Conservation (phyloP, 768 basidiomycete genomes). For the Boletus rubropictus region DNA sequence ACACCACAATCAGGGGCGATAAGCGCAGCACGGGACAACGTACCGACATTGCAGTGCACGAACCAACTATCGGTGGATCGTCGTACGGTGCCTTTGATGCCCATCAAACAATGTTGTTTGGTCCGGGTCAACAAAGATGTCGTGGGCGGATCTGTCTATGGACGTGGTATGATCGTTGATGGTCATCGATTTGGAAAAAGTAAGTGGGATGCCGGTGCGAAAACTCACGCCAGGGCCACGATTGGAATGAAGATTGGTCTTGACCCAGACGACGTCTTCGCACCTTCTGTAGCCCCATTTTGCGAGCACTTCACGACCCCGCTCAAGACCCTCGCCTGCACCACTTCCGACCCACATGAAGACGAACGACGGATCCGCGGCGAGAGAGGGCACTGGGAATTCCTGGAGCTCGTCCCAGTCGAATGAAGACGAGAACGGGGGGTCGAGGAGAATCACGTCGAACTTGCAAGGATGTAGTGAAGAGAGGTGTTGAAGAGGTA, state of each 20-base stretch:
- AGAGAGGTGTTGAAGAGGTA: slow-evolving; percentile 53
- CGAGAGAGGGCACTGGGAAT: slow-evolving; percentile 74
- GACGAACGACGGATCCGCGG: slow-evolving; percentile 88
- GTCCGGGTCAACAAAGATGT: slow-evolving; percentile 82
- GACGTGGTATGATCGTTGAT: slow-evolving; percentile 2
- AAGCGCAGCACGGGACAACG: slow-evolving; percentile 22
- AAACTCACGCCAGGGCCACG: slow-evolving; percentile 66
- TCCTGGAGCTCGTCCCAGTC: slow-evolving; percentile 81
- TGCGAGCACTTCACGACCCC: slow-evolving; percentile 83
- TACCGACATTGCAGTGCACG: slow-evolving; percentile 96
- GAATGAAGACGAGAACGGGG: slow-evolving; percentile 81
- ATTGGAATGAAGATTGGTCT: slow-evolving; percentile 74
- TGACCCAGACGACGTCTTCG: slow-evolving; percentile 99
- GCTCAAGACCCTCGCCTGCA: slow-evolving; percentile 83
- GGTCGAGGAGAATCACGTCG: slow-evolving; percentile 88
- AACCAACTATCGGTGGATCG: slow-evolving; percentile 94
- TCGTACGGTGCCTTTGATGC: slow-evolving; percentile 93
- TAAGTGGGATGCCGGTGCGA: background rate
- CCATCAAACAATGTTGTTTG: slow-evolving; percentile 95
- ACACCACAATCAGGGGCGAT: background rate
- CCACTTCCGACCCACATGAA: slow-evolving; percentile 96
- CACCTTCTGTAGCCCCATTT: slow-evolving; percentile 94
- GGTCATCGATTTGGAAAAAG: background rate
- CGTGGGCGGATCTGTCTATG: slow-evolving; percentile 77
- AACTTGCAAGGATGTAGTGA: slow-evolving; percentile 67